Evolutionary conservation across 306 rosid genomes (phyloP), one percentile per base, ranked within the genome.

Genomic region (Trifolium subterraneum): DNA sequence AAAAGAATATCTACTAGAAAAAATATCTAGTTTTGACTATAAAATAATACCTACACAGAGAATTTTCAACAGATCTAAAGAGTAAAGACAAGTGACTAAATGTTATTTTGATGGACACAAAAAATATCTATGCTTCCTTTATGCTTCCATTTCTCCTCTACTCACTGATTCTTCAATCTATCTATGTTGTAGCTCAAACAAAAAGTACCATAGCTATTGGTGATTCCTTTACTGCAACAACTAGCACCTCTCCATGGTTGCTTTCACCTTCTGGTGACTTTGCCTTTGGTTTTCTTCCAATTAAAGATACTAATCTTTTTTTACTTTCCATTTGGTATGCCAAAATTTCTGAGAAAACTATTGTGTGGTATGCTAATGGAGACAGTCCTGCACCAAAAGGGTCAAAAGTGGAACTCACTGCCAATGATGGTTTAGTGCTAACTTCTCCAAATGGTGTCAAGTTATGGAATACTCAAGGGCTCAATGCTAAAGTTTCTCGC

Each of bases 231-330:
- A 14, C 35, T 8, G 91, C 94, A 68, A 63, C 27, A 31, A 50
- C 44, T 22, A 52, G 51, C 77, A 72, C 44, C 18, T 6, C 78
- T 58, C 6, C 86, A 20, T 87, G 88, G 92, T 31, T 84, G 16
- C 60, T 74, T 78, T 88, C 93, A 13, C 85, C 91, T 58, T 83
- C 88, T 1, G 80, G 79, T 23, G 88, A 88, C 67, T 90, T 90
- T 59, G 88, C 90, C 20, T 88, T 88, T 44, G 87, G 93, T 13
- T 87, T 90, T 77, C 62, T 31, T 10, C 79, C 70, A 19, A 78
- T 66, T n/a, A 2, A 51, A 0, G 55, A 23, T 0, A 65, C 45
- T 18, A 69, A 52, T 58, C 15, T 23, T 50, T 85, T 84, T 85
- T 63, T 87, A 31, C 86, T 84, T 29, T 76, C 86, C 48, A 80